Evolutionary conservation across 2,329 filamentous ascomycete species (phyloP), one percentile per base, ranked within the genome.

Genomic region (Colletotrichum sp.): DNA sequence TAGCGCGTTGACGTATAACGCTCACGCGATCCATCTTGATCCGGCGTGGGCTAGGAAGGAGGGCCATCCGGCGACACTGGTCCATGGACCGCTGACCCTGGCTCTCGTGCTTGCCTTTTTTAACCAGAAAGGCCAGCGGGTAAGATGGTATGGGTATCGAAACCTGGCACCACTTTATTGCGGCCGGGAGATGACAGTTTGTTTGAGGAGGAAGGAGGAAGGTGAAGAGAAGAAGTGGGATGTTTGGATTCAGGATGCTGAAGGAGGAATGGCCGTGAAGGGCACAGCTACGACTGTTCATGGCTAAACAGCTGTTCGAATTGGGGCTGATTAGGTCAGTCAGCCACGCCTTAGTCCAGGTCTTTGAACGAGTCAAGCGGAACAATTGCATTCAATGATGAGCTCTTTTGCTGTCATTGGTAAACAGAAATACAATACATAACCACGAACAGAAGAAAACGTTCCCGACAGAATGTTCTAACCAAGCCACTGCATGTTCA

Each of bases 1-100:
- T 88, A 97, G 94, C 24, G 96, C 96, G 0, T 90, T 99, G 39
- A 96, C 95, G 4, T 96, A 95, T 88, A 99, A 99, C 84, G 95
- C 95, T 2, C 97, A 99, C 85, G 89, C 90, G 18, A 98, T 99
- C 79, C 97, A 99, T 85, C 89, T 98, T 26, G 95, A 98, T 83
- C 90, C 89, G 2, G 82, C 89, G 59, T 98, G 95, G 85, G 93
- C 92, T 68, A 90, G 15, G 87, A 93, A 67, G 15, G 97, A 99
- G 84, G 94, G 94, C 13, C 93, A 98, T 82, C 89, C 89, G 7
- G 91, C 93, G 76, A 87, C 95, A 30, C 89, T 99, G 18, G 95
- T 99, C 71, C 97, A 99, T 81, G 97, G 97, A 0, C 96, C 97
- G 1, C 87, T 99, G 70, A 92, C 92, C 2, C 89, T 98, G 55